phyloP scores from a whole-genome alignment of 352 stramenopile species.

The Thalassiosira sp. region DNA sequence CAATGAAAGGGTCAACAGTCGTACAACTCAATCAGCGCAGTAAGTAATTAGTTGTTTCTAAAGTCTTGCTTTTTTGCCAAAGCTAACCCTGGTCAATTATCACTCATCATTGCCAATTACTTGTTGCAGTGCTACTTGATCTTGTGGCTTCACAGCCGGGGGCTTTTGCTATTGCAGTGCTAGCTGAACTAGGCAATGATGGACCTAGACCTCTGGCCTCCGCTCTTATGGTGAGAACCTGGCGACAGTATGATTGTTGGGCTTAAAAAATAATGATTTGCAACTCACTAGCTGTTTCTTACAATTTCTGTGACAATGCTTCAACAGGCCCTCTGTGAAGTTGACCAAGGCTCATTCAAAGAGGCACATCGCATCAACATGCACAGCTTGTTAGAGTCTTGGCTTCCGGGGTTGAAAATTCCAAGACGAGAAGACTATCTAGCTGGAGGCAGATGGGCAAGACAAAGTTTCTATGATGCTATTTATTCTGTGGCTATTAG shows the following conservation, averaged over 20 bases:
- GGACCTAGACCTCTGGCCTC: conserved; percentile 49
- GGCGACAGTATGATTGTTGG: no score
- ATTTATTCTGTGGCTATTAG: conserved; percentile 74
- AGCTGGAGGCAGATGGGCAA: conserved; percentile 78
- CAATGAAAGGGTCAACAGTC: conserved; percentile 83
- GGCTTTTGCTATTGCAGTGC: conserved; percentile 77
- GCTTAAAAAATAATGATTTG: no score
- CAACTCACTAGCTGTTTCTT: no score
- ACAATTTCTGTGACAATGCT: no score
- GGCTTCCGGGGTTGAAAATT: conserved; percentile 78
- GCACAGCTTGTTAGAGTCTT: conserved; percentile 77
- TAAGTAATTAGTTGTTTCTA: no score
- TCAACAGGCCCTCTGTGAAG: conserved; percentile 64
- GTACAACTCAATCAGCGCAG: conserved; percentile 84
- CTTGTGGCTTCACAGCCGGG: conserved; percentile 80
- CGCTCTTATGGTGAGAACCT: conserved; percentile 58
- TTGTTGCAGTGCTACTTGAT: conserved; percentile 80
- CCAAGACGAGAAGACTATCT: conserved; percentile 80
- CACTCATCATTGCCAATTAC: no score
- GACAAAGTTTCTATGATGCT: conserved; percentile 82
- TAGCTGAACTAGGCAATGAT: conserved; percentile 79
- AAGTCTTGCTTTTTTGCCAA: no score
- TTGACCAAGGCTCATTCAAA: conserved; percentile 81
- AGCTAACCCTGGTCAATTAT: no score
- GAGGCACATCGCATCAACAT: conserved; percentile 76